Conservation (phyloP, 2,329 filamentous ascomycete genomes). For the Tympanopsis confertula region DNA sequence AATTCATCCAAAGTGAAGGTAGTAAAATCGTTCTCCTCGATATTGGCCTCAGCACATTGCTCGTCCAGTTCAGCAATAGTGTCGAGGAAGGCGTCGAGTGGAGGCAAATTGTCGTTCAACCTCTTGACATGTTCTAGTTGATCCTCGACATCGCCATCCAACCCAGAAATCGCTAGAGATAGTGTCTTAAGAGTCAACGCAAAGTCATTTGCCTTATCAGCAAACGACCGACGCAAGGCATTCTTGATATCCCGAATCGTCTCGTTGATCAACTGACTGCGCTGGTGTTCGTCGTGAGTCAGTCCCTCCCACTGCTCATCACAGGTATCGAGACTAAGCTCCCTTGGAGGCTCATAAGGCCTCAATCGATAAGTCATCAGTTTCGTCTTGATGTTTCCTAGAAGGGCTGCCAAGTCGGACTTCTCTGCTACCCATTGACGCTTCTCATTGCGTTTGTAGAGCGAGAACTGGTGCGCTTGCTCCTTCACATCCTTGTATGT, state of each 20-base stretch:
- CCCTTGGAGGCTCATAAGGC: constrained; percentile 78
- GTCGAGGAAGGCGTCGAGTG: constrained; percentile 81
- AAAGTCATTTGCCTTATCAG: constrained; percentile 97
- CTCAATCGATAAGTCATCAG: constrained; percentile 85
- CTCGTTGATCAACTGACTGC: constrained; percentile 92
- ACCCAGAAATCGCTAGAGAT: constrained; percentile 85
- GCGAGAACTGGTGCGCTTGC: constrained; percentile 69
- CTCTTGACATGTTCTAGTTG: constrained; percentile 79
- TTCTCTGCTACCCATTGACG: constrained; percentile 95
- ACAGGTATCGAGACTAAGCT: constrained; percentile 70
- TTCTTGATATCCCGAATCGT: constrained; percentile 99
- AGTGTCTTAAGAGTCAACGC: constrained; percentile 89
- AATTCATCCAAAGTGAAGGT: constrained; percentile 97
- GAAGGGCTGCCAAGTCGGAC: constrained; percentile 79
- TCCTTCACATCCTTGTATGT: constrained; percentile 87
- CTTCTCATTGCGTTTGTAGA: constrained; percentile 86
- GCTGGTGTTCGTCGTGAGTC: constrained; percentile 72
- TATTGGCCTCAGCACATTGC: constrained; percentile 91
- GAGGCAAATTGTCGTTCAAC: constrained; percentile 73
- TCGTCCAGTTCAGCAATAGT: constrained; percentile 77
- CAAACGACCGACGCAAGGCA: constrained; percentile 78
- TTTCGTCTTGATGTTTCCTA: constrained; percentile 99
- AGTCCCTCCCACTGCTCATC: constrained; percentile 73
- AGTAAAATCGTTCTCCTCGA: constrained; percentile 99
- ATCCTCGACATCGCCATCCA: constrained; percentile 93